These are phyloP conservation scores for Synchytrium microbalum DNA, from an alignment of 371 early-diverging fungal species.

Conservation along the genomic window DNA sequence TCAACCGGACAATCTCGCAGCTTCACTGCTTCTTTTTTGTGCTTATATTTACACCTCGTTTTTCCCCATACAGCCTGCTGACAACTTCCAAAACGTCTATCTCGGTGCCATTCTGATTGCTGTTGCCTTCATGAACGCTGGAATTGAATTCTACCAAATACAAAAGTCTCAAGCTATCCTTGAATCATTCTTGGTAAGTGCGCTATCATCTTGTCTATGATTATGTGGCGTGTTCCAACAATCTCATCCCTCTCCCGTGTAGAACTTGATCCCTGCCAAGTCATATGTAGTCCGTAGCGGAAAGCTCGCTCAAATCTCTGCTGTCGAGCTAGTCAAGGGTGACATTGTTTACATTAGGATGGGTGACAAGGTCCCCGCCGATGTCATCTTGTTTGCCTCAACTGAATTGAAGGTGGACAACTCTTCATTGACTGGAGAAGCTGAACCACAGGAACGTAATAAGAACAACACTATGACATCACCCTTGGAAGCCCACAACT, in stretches of 20 bases:
- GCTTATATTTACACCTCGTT: no score
- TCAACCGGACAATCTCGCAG: no score
- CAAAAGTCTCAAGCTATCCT: slow-evolving; percentile 77
- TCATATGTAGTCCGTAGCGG: slow-evolving; percentile 71
- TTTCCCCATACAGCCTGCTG: no score
- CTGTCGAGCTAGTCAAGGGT: slow-evolving; percentile 70
- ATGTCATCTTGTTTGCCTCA: slow-evolving; percentile 61
- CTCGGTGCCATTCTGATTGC: slow-evolving; percentile 79
- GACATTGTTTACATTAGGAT: slow-evolving; percentile 78
- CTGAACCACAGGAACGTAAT: slow-evolving; percentile 80
- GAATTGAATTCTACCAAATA: slow-evolving; percentile 85
- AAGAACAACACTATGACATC: slow-evolving; percentile 50
- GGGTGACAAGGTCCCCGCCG: slow-evolving; percentile 95
- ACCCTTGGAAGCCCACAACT: slow-evolving; percentile 84
- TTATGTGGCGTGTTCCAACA: background rate
- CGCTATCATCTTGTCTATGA: background rate
- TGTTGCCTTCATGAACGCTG: slow-evolving; percentile 83
- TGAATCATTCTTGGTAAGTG: slow-evolving; percentile 69
- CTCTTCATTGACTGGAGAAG: slow-evolving; percentile 92
- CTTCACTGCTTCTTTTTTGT: no score
- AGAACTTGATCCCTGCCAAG: slow-evolving; percentile 76
- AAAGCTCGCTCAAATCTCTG: slow-evolving; percentile 49
- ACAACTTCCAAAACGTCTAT: slow-evolving; percentile 68
- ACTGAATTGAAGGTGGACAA: slow-evolving; percentile 92
- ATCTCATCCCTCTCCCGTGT: background rate